Evolutionary conservation across 2,329 filamentous ascomycete species (phyloP).

Genomic region (Diaporthe vexans): DNA sequence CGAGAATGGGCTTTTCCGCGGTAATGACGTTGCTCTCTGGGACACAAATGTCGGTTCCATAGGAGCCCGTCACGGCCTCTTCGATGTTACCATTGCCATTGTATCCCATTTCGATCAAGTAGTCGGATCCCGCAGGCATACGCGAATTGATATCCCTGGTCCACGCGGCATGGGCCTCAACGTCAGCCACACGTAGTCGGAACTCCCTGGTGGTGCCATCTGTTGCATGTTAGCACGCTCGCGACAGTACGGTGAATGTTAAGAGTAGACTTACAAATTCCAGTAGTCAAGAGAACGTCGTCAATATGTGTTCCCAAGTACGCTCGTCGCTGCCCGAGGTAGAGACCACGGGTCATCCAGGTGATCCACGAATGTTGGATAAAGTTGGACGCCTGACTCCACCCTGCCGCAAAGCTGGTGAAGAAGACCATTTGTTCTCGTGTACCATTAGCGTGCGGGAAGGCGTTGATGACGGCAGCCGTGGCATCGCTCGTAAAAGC

Average conservation of each 20-base stretch:
- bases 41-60: background rate
- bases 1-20: background rate
- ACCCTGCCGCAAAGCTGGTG: conserved; percentile 13
- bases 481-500: conserved; percentile 17
- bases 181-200: conserved; percentile 10
- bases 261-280: background rate
- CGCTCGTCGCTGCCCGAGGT: conserved; percentile 12
- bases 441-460: background rate
- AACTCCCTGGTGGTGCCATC: background rate
- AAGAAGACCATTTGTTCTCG: conserved; percentile 24
- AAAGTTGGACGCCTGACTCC: conserved; percentile 4
- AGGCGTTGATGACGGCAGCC: conserved; percentile 3
- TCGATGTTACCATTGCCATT: conserved; percentile 8
- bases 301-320: conserved; percentile 22
- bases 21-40: conserved; percentile 2
- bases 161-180: conserved; percentile 11
- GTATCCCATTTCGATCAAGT: conserved; percentile 10
- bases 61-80: conserved; percentile 4
- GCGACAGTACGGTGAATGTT: accelerated
- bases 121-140: conserved; percentile 18
- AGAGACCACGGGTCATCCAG: conserved; percentile 10
- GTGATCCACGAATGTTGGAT: conserved; percentile 18
- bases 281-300: background rate
- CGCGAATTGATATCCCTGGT: conserved; percentile 9
- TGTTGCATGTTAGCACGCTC: background rate